Evolutionary conservation across 352 stramenopile genomes (phyloP).

Genomic region (Globisporangium megalacanthum): DNA sequence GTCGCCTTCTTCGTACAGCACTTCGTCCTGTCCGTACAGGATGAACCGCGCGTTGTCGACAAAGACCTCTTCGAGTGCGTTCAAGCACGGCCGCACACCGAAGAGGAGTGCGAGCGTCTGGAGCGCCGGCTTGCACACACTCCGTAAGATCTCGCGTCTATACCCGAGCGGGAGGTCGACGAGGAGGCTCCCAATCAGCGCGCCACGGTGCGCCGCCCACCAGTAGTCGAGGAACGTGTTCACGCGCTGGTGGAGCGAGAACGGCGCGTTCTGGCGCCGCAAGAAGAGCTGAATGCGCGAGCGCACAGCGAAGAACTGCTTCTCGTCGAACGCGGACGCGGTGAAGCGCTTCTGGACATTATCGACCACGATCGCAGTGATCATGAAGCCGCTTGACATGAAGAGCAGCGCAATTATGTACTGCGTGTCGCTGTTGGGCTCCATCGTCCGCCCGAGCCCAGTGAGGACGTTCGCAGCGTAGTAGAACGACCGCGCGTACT

Average conservation of each 20-base stretch:
- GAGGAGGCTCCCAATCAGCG: constrained; percentile 31
- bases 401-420: constrained; percentile 35
- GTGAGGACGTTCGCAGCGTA: constrained; percentile 30
- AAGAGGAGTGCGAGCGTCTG: constrained; percentile 26
- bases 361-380: constrained; percentile 44
- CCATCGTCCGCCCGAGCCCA: constrained; percentile 28
- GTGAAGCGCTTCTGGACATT: constrained; percentile 50
- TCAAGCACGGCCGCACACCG: constrained; percentile 14
- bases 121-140: constrained; percentile 27
- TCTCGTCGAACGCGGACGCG: constrained; percentile 40
- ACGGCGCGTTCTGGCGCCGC: constrained; percentile 31
- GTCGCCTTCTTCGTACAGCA: constrained; percentile 33
- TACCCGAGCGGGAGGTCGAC: constrained; percentile 25
- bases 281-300: constrained; percentile 43
- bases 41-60: constrained; percentile 31
- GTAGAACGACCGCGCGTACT: constrained; percentile 32
- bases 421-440: constrained; percentile 31
- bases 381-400: constrained; percentile 47
- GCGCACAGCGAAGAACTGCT: constrained; percentile 36
- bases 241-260: constrained; percentile 35
- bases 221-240: constrained; percentile 44
- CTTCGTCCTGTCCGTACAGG: constrained; percentile 33
- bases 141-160: constrained; percentile 31
- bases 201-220: constrained; percentile 39
- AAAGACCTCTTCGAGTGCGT: constrained; percentile 30